Conservation (phyloP, 2,329 filamentous ascomycete genomes). For the Apiospora marii region DNA sequence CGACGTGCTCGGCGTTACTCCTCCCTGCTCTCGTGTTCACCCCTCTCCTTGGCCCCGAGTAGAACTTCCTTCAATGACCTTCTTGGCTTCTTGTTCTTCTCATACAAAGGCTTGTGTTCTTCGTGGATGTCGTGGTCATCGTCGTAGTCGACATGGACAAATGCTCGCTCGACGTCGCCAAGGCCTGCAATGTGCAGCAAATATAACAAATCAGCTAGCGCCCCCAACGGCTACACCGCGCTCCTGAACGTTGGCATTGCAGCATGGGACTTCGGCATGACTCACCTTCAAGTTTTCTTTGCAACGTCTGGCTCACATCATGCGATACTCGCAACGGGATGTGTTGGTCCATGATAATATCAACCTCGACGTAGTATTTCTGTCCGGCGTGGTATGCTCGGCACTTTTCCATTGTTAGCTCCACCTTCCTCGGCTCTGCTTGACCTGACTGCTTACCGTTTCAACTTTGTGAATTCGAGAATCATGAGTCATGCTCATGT, state of each 20-base stretch:
- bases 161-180: conserved; percentile 51
- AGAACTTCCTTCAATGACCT: conserved; percentile 47
- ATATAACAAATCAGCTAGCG: conserved; percentile 22
- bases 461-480: conserved; percentile 64
- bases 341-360: conserved; percentile 66
- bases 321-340: conserved; percentile 64
- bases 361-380: conserved; percentile 68
- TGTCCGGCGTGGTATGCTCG: conserved; percentile 69
- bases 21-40: conserved; percentile 18
- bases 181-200: conserved; percentile 29
- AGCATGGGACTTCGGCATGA: neutral
- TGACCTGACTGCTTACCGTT: conserved; percentile 46
- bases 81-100: conserved; percentile 41
- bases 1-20: neutral
- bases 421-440: conserved; percentile 21
- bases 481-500: conserved; percentile 63
- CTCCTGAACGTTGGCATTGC: neutral
- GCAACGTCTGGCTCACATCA: conserved; percentile 66
- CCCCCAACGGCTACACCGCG: neutral
- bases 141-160: conserved; percentile 56
- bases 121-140: conserved; percentile 49
- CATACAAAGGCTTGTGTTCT: conserved; percentile 53
- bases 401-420: conserved; percentile 44
- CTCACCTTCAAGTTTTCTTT: conserved; percentile 65
- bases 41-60: conserved; percentile 39